Conservation (phyloP, 1,284 basidiomycete species). For the Ganoderma lucidum region DNA sequence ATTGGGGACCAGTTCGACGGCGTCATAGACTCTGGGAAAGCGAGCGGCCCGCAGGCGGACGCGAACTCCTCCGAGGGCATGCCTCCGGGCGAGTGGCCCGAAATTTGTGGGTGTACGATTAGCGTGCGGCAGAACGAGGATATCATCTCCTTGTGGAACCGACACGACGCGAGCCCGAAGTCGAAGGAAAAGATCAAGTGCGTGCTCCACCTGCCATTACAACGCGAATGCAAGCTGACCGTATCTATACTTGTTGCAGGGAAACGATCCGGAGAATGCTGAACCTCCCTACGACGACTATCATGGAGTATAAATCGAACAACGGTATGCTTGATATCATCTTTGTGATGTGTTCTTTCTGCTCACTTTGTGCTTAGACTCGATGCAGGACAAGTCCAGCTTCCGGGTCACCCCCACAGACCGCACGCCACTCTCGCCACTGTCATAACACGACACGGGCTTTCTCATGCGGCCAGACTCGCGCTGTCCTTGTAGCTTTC, state of each 20-base stretch:
- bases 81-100: slow-evolving; percentile 59
- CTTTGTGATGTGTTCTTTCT: background rate
- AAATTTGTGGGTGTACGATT: slow-evolving; percentile 87
- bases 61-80: slow-evolving; percentile 18
- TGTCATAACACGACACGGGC: slow-evolving; percentile 42
- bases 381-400: slow-evolving; percentile 84
- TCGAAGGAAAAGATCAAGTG: slow-evolving; percentile 79
- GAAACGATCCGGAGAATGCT: slow-evolving; percentile 74
- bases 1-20: slow-evolving; percentile 83
- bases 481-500: background rate
- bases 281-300: slow-evolving; percentile 71
- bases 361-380: slow-evolving; percentile 57
- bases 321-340: slow-evolving; percentile 58
- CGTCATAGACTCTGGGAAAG: slow-evolving; percentile 43
- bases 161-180: slow-evolving; percentile 69
- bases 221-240: background rate
- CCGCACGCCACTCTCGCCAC: slow-evolving; percentile 54
- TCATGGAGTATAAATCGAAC: slow-evolving; percentile 89
- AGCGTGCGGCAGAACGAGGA: slow-evolving; percentile 86
- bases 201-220: slow-evolving; percentile 35
- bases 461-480: background rate
- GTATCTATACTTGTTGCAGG: slow-evolving; percentile 47
- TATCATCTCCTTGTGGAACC: slow-evolving; percentile 84
- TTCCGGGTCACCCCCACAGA: slow-evolving; percentile 68
- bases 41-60: slow-evolving; percentile 31